Conservation (phyloP, 169 alveolate genomes). For the Cryptosporidium andersoni region DNA sequence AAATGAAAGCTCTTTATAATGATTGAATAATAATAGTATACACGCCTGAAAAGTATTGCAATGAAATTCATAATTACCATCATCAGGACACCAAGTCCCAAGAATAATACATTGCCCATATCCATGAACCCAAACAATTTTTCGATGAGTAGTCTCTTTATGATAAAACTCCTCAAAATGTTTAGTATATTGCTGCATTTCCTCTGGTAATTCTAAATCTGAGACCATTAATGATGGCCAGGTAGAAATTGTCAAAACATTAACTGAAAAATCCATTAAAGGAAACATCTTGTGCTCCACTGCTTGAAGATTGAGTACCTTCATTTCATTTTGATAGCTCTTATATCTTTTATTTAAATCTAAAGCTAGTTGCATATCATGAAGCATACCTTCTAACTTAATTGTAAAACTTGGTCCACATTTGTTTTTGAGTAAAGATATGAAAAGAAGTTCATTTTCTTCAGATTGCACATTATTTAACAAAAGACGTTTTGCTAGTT, state of each 20-base stretch:
- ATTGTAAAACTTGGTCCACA: constrained; percentile 89
- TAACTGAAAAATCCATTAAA: constrained; percentile 78
- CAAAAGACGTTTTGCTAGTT: constrained; percentile 76
- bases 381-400: constrained; percentile 88
- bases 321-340: constrained; percentile 27
- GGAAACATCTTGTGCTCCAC: not conserved
- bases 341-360: constrained; percentile 73
- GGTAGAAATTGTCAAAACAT: constrained; percentile 84
- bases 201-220: constrained; percentile 73
- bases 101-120: constrained; percentile 77
- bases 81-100: constrained; percentile 6
- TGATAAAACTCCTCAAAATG: constrained; percentile 77
- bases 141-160: constrained; percentile 81
- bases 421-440: constrained; percentile 82
- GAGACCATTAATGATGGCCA: constrained; percentile 83
- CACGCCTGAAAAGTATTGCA: constrained; percentile 81
- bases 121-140: constrained; percentile 84
- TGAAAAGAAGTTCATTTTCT: constrained; percentile 82
- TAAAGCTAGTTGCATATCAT: constrained; percentile 76
- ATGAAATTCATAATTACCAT: constrained; percentile 71
- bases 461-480: constrained; percentile 49
- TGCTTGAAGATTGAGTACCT: not conserved
- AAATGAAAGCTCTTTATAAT: constrained; percentile 25
- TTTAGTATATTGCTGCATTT: constrained; percentile 68
- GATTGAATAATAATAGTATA: constrained; percentile 79